Evolutionary conservation across 768 basidiomycete species (phyloP), one percentile per base, ranked within the genome.

Genomic region (Lactarius hatsudake): DNA sequence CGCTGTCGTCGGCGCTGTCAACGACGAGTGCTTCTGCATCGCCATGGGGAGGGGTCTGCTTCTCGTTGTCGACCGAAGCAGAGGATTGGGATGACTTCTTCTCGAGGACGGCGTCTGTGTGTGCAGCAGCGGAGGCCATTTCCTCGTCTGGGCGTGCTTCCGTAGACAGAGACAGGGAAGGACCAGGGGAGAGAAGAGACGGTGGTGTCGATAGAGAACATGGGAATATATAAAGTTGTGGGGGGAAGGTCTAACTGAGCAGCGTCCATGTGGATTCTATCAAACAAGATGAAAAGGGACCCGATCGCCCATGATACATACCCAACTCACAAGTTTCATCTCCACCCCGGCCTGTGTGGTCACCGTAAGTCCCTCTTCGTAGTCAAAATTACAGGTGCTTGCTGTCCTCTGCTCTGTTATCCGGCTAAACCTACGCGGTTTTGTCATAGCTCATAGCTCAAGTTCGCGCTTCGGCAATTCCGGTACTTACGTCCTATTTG

Each of bases 11-110:
- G 23, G 64, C 56, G 48, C 63, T 51, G 67, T 48, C 48, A 32
- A 28, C 38, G 6, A 40, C 71, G 64, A 65, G 63, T 45, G 54
- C 55, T 32, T 66, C 67, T 42, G 54, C 56, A 20, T 68, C 74
- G 1, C 0, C 51, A 26, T 30, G n/a, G 45, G 56, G 10, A 59
- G 34, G 20, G 57, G 23, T 54, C 51, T 72, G 66, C 70, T 76
- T 75, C 71, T 73, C 72, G 59, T 75, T 75, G 18, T 66, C 40
- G 65, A 71, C 58, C 23, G 72, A 73, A n/a, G 61, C 69, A 54
- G 64, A 62, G 59, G 72, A 72, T 51, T 54, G 71, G 8, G 76
- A 75, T 13, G 68, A 23, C 70, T 72, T 74, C 64, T 73, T 72
- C 28, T 67, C 68, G 30, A 60, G 34, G 61, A 59, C 28, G 9